Evolutionary conservation across 257 asterid species (phyloP).

Genomic region (Jacaranda mimosifolia): DNA sequence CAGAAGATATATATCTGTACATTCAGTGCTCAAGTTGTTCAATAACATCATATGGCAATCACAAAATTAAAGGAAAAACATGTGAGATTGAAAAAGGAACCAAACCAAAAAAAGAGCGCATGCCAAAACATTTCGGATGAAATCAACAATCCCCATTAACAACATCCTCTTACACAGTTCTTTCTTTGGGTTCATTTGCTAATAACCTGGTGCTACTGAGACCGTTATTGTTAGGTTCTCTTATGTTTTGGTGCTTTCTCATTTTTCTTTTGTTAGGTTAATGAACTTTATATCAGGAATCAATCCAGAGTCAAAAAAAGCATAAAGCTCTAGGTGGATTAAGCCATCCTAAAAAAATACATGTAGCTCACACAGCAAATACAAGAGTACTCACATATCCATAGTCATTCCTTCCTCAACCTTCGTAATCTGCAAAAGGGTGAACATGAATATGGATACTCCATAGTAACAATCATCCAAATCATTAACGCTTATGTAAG

Average conservation of each 20-base stretch:
- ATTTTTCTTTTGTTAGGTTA: not conserved
- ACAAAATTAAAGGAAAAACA: not conserved
- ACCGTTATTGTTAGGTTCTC: conserved; percentile 5
- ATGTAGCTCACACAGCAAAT: conserved; percentile 26
- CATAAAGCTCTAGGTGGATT: not conserved
- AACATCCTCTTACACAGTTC: not conserved
- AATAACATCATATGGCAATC: conserved; percentile 27
- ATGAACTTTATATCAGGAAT: not conserved
- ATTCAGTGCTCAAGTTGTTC: conserved; percentile 25
- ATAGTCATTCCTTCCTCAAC: conserved; percentile 96
- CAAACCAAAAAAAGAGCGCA: not conserved
- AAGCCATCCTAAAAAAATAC: conserved; percentile 22
- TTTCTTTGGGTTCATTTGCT: not conserved
- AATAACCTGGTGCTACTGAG: not conserved
- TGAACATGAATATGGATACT: conserved; percentile 24
- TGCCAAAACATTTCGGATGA: too few species aligned
- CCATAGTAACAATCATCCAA: conserved; percentile 13
- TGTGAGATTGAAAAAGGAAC: not conserved
- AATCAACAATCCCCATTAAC: not conserved
- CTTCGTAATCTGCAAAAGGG: conserved; percentile 72
- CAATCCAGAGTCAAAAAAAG: not conserved
- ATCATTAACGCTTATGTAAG: conserved; percentile 15
- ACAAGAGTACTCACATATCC: conserved; percentile 75
- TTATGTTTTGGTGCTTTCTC: not conserved
- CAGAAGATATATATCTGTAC: conserved; percentile 84